Evolutionary conservation across 2,329 filamentous ascomycete genomes (phyloP).

Genomic region (Penicillium polonicum): DNA sequence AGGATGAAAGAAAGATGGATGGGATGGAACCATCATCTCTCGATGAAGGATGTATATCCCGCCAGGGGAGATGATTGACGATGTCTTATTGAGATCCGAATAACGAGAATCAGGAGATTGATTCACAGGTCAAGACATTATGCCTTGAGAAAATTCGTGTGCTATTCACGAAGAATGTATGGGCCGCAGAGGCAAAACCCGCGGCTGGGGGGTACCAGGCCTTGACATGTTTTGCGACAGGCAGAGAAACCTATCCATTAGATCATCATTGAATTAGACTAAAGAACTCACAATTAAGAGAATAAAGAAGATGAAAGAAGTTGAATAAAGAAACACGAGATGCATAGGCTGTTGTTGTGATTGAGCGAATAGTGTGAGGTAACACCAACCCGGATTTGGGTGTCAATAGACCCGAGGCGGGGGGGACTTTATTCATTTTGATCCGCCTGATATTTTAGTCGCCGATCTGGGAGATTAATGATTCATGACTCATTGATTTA

Average conservation of each 20-base stretch:
- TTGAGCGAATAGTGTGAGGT: conserved; percentile 7
- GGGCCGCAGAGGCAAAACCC: conserved; percentile 9
- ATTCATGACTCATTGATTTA: not conserved
- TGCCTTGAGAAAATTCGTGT: not conserved
- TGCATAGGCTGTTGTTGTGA: not conserved
- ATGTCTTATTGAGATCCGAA: conserved; percentile 8
- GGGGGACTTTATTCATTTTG: conserved; percentile 7
- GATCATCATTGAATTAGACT: not conserved
- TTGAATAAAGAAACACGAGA: conserved; percentile 2
- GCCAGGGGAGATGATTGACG: not conserved
- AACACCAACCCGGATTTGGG: conserved; percentile 19
- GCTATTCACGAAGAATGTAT: conserved; percentile 6
- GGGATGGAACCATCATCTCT: not conserved
- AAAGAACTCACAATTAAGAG: not conserved
- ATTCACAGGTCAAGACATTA: conserved; percentile 7
- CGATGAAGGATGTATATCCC: conserved; percentile 1
- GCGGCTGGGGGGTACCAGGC: not conserved
- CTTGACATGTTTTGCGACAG: conserved; percentile 2
- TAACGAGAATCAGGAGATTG: conserved; percentile 7
- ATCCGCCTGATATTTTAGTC: not conserved
- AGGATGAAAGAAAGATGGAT: not conserved
- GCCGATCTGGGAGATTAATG: not conserved
- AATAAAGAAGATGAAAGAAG: not conserved
- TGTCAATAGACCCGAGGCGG: conserved; percentile 25
- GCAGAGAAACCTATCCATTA: conserved; percentile 7